Conservation (phyloP, 768 basidiomycete genomes). For the Boletus sp. region DNA sequence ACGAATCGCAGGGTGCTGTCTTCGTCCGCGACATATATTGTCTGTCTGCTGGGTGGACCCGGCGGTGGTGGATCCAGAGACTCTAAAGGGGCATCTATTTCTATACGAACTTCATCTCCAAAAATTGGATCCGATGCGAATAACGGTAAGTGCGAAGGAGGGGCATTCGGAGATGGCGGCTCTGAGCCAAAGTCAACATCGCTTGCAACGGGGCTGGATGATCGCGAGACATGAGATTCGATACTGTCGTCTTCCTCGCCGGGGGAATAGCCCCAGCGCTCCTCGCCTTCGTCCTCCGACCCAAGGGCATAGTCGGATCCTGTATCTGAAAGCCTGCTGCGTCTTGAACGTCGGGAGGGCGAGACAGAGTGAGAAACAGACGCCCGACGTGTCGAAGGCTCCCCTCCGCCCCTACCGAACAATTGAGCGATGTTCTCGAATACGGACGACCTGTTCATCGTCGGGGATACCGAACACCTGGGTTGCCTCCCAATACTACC, state of each 20-base stretch:
- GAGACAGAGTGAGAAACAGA: slow-evolving; percentile 58
- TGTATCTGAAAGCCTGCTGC: slow-evolving; percentile 50
- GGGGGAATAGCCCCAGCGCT: slow-evolving; percentile 93
- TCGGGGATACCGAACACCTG: slow-evolving; percentile 36
- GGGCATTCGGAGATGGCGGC: slow-evolving; percentile 52
- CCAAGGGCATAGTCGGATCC: slow-evolving; percentile 58
- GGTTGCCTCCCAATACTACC: slow-evolving; percentile 29
- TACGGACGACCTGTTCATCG: slow-evolving; percentile 38
- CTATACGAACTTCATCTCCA: slow-evolving; percentile 78
- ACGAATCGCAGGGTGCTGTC: slow-evolving; percentile 85
- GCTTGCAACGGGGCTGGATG: slow-evolving; percentile 35
- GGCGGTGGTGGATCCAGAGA: slow-evolving; percentile 66
- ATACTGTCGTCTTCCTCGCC: slow-evolving; percentile 66
- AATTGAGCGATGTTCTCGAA: slow-evolving; percentile 69
- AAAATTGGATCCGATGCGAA: slow-evolving; percentile 76
- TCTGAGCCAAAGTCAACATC: slow-evolving; percentile 73
- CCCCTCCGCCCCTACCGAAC: slow-evolving; percentile 51
- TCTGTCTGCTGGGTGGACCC: slow-evolving; percentile 84
- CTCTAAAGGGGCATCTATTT: slow-evolving; percentile 67
- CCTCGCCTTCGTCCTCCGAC: slow-evolving; percentile 56
- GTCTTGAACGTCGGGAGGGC: slow-evolving; percentile 46
- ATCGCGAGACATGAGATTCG: slow-evolving; percentile 20
- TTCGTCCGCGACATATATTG: slow-evolving; percentile 83
- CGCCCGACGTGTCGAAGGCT: slow-evolving; percentile 42
- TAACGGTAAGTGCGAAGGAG: slow-evolving; percentile 55